These are phyloP conservation scores for Plenodomus biglobosus DNA, from an alignment of 2,329 filamentous ascomycete genomes.

Conservation along the genomic window DNA sequence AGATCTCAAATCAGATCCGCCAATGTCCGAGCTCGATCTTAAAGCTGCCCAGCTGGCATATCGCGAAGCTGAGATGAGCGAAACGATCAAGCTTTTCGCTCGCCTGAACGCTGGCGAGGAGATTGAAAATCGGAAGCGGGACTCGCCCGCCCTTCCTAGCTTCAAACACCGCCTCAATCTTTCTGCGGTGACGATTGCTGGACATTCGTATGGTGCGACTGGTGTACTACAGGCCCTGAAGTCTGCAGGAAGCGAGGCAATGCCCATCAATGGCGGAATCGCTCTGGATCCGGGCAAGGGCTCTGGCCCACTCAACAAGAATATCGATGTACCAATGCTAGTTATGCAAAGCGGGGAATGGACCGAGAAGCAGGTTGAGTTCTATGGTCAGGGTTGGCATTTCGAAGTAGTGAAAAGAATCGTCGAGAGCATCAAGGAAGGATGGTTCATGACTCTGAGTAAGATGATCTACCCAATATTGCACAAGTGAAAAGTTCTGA, in stretches of 20 bases:
- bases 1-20: conserved; percentile 36
- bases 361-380: conserved; percentile 59
- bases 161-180: conserved; percentile 60
- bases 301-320: conserved; percentile 62
- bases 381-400: conserved; percentile 63
- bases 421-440: conserved; percentile 52
- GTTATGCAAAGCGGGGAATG: conserved; percentile 67
- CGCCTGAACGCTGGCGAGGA: conserved; percentile 45
- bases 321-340: conserved; percentile 61
- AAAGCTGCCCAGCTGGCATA: conserved; percentile 49
- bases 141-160: conserved; percentile 48
- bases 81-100: conserved; percentile 48
- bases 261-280: conserved; percentile 59
- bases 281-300: conserved; percentile 67
- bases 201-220: conserved; percentile 68
- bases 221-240: conserved; percentile 63
- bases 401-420: conserved; percentile 64
- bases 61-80: conserved; percentile 50
- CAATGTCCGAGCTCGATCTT: conserved; percentile 40
- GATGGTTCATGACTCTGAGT: conserved; percentile 50
- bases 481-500: conserved; percentile 4
- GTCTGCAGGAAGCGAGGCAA: conserved; percentile 46
- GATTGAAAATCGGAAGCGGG: conserved; percentile 48
- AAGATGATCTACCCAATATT: conserved; percentile 20
- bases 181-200: conserved; percentile 58